Evolutionary conservation across 257 asterid species (phyloP).

Genomic region (Petunia axillaris): DNA sequence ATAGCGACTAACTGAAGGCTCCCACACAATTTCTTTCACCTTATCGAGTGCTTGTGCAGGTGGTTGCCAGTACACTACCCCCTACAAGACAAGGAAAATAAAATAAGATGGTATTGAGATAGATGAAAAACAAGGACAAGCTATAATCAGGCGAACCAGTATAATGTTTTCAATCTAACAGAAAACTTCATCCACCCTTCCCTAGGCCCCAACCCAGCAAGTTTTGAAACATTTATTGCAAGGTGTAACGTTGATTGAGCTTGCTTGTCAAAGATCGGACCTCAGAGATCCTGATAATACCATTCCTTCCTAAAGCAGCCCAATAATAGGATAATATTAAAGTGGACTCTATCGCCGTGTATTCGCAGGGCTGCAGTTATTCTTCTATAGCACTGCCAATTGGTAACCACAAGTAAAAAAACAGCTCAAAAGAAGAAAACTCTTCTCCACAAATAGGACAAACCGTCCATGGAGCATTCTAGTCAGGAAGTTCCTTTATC

Average conservation of each 20-base stretch:
- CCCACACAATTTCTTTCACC: slow-evolving; percentile 75
- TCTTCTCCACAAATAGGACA: not conserved
- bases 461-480: not conserved
- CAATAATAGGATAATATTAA: not conserved
- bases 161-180: slow-evolving; percentile 13
- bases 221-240: not conserved
- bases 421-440: not conserved
- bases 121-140: not conserved
- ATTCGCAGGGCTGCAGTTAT: not conserved
- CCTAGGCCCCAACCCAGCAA: slow-evolving; percentile 21
- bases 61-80: slow-evolving; percentile 97
- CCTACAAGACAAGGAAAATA: slow-evolving; percentile 47
- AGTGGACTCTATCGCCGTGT: not conserved
- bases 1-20: slow-evolving; percentile 82
- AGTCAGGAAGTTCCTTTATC: not conserved
- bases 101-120: slow-evolving; percentile 9
- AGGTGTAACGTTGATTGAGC: not conserved
- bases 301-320: not conserved
- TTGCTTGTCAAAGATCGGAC: not conserved
- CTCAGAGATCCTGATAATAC: not conserved
- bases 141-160: slow-evolving; percentile 8
- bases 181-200: slow-evolving; percentile 13
- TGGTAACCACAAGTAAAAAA: not conserved
- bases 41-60: slow-evolving; percentile 82
- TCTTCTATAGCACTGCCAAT: not conserved